Evolutionary conservation across 2,329 filamentous ascomycete species (phyloP).

Genomic region (Balansia obtecta): DNA sequence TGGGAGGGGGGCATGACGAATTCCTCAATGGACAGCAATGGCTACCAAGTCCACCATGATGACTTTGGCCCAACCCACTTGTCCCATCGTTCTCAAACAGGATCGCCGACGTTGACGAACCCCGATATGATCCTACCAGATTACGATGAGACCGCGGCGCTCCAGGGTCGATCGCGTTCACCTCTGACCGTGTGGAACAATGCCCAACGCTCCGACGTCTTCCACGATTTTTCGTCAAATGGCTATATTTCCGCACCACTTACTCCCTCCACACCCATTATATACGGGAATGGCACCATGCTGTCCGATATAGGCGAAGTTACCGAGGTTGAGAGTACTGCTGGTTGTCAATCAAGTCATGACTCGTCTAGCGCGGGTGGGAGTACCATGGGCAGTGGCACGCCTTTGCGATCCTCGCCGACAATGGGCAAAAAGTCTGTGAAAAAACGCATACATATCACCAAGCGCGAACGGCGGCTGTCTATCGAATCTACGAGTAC

Average conservation of each 20-base stretch:
- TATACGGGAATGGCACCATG: constrained; percentile 59
- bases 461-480: constrained; percentile 35
- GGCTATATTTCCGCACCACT: constrained; percentile 31
- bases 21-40: constrained; percentile 14
- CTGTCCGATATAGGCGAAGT: constrained; percentile 52
- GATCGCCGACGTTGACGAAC: constrained; percentile 80
- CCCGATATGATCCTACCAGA: constrained; percentile 89
- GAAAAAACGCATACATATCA: constrained; percentile 31
- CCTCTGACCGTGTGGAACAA: constrained; percentile 41
- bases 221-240: constrained; percentile 29
- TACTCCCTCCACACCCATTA: constrained; percentile 48
- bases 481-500: constrained; percentile 52
- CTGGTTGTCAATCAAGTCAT: constrained; percentile 28
- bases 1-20: constrained; percentile 18
- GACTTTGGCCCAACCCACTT: constrained; percentile 13
- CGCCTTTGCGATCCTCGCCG: constrained; percentile 29
- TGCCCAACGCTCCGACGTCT: constrained; percentile 23
- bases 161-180: constrained; percentile 38
- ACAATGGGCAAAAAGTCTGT: constrained; percentile 29
- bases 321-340: constrained; percentile 39
- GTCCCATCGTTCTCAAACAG: constrained; percentile 40
- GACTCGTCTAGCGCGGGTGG: constrained; percentile 18
- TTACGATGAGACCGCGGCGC: constrained; percentile 45
- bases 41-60: constrained; percentile 18
- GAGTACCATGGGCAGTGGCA: constrained; percentile 20